Base-by-base conservation (phyloP, 176 grass and related monocot genomes). In the Elymus sibiricus region DNA sequence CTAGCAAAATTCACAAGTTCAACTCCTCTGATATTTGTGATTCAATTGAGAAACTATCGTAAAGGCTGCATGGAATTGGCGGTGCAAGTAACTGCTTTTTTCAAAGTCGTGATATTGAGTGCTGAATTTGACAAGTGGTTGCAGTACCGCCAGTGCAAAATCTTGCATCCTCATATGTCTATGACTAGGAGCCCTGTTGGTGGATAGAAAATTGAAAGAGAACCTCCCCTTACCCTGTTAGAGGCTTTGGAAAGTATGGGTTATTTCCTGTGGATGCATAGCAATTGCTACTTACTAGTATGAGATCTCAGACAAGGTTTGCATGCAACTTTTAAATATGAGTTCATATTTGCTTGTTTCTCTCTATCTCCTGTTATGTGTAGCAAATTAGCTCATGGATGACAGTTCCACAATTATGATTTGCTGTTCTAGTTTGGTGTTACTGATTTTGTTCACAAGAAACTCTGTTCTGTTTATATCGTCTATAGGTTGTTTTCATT, bases 161-260 rank as follows among this genome's bases (percentile, higher is more conserved):
- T 61, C 49, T 62, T 88, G 22, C 53, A 49, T 28, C 17, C 44
- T 35, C 3, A 28, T 55, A 10, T 74, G 69, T 37, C 13, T 81
- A 11, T 31, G 40, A 49, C 43, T 74, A 22, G 56, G 28, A 64
- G 56, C 9, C 47, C 51, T 78, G 46, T 70, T 19, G 22, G 4
- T 78, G 61, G 25, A 42, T 69, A 78, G 31, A 29, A 85, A 59
- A 85, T 53, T 66, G 32, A 85, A 85, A 85, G n/a, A 85, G 37
- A 7, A 46, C 31, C 61, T 39, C 39, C 32, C 29, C 7, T 55
- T 84, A 53, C 11, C 15, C 51, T 64, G 38, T 77, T 43, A 53
- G 60, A 77, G 28, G 64, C 9, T 83, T 60, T 42, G 78, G 14
- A 79, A 51, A 71, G 27, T 46, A 44, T 24, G 40, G 12, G 9